phyloP scores from a whole-genome alignment of 495 filamentous ascomycete genomes.

The Penicillium macrosclerotiorum region DNA sequence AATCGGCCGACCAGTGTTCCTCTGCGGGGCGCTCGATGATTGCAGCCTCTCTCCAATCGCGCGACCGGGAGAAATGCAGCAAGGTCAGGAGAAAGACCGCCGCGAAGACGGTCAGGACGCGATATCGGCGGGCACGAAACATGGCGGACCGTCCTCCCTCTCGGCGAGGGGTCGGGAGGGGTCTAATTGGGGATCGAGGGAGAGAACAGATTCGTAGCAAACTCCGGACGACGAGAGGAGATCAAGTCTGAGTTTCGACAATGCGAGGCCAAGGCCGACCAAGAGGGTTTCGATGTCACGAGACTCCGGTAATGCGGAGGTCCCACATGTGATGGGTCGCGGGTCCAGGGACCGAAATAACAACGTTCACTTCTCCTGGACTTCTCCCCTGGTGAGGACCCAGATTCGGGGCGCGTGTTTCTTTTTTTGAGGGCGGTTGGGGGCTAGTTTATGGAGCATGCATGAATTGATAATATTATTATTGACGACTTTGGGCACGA shows the following conservation, averaged over 20 bases:
- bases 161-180: slow-evolving; percentile 1
- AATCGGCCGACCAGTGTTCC: slow-evolving; percentile 1
- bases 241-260: too few species aligned
- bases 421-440: too few species aligned
- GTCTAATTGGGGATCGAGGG: not conserved
- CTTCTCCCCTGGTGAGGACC: too few species aligned
- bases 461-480: too few species aligned
- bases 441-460: too few species aligned
- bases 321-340: slow-evolving; percentile 19
- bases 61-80: slow-evolving; percentile 57
- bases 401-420: too few species aligned
- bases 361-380: too few species aligned
- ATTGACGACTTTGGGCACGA: too few species aligned
- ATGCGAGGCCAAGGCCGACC: not conserved
- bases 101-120: slow-evolving; percentile 69
- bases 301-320: slow-evolving; percentile 15
- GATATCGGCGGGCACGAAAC: slow-evolving; percentile 75
- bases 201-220: not conserved
- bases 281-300: slow-evolving; percentile 13
- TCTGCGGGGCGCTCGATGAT: slow-evolving; percentile 10
- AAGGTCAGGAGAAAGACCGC: slow-evolving; percentile 61
- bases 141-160: slow-evolving; percentile 43
- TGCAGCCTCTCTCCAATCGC: slow-evolving; percentile 24
- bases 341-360: slow-evolving; percentile 4
- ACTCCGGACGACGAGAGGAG: too few species aligned